phyloP scores from a whole-genome alignment of 768 basidiomycete genomes.

The Hericium erinaceus region DNA sequence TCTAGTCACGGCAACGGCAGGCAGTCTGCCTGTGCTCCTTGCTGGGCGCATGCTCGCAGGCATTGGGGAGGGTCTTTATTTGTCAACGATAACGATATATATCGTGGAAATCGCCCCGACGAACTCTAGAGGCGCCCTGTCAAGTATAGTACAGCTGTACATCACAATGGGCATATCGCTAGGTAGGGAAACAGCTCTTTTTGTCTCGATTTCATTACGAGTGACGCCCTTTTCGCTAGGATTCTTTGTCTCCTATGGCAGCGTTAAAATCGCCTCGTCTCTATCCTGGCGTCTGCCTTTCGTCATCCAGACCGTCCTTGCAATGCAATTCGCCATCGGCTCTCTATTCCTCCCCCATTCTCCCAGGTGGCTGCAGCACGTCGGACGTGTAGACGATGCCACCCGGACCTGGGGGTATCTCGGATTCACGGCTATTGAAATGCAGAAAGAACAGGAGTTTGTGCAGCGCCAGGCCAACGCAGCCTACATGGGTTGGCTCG shows the following conservation, averaged over 20 bases:
- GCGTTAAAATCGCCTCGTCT: slow-evolving; percentile 19
- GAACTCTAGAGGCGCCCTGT: slow-evolving; percentile 30
- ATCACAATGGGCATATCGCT: slow-evolving; percentile 33
- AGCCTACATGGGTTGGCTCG: slow-evolving; percentile 1
- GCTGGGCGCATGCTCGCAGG: slow-evolving; percentile 38
- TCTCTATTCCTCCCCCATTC: slow-evolving; percentile 28
- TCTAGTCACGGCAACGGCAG: slow-evolving; percentile 28
- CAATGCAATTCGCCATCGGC: slow-evolving; percentile 21
- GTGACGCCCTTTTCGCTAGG: slow-evolving; percentile 13
- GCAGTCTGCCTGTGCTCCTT: slow-evolving; percentile 28
- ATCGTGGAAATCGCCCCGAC: slow-evolving; percentile 33
- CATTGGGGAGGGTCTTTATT: slow-evolving; percentile 36
- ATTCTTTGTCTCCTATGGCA: slow-evolving; percentile 31
- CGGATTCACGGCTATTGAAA: slow-evolving; percentile 17
- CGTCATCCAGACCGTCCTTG: slow-evolving; percentile 23
- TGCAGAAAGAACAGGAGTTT: slow-evolving; percentile 22
- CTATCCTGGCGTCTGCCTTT: slow-evolving; percentile 32
- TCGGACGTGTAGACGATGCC: slow-evolving; percentile 27
- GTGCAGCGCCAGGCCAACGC: slow-evolving; percentile 8
- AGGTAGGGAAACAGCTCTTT: slow-evolving; percentile 17
- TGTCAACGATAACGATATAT: slow-evolving; percentile 32
- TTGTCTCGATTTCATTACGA: slow-evolving; percentile 3
- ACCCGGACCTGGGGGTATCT: slow-evolving; percentile 19
- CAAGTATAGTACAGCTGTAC: slow-evolving; percentile 33
- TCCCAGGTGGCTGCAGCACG: slow-evolving; percentile 30